Evolutionary conservation across 2,329 filamentous ascomycete species (phyloP).

Genomic region (Penicillium nordicum): DNA sequence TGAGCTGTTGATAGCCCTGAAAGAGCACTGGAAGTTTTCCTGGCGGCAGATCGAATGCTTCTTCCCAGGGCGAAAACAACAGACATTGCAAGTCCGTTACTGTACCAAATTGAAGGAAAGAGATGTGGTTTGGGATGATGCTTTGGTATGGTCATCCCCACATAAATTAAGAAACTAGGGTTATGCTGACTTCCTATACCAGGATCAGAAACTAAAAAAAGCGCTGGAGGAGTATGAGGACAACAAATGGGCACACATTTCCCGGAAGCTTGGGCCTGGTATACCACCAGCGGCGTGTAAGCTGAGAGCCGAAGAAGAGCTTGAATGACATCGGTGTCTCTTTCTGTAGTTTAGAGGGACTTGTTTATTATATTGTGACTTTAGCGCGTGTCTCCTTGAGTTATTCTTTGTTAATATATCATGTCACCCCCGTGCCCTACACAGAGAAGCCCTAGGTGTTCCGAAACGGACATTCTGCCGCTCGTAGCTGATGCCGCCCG

Average conservation of each 20-base stretch:
- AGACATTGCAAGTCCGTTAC: constrained; percentile 88
- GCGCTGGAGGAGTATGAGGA: constrained; percentile 43
- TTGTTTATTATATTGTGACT: not conserved
- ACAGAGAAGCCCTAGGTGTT: constrained; percentile 17
- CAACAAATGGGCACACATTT: constrained; percentile 89
- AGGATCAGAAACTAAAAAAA: constrained; percentile 40
- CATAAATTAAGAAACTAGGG: not conserved
- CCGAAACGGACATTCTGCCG: constrained; percentile 13
- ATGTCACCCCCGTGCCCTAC: constrained; percentile 11
- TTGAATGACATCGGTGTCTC: constrained; percentile 10
- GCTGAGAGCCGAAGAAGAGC: constrained; percentile 64
- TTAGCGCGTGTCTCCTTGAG: not conserved
- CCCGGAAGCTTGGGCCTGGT: constrained; percentile 84
- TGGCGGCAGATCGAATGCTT: constrained; percentile 99
- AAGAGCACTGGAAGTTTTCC: constrained; percentile 90
- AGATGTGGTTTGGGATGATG: constrained; percentile 88
- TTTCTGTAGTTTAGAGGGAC: not conserved
- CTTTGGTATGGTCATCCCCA: constrained; percentile 61
- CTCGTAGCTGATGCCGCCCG: constrained; percentile 2
- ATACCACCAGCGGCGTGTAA: constrained; percentile 85
- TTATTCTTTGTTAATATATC: not conserved
- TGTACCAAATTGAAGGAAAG: constrained; percentile 95
- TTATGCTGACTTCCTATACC: not conserved
- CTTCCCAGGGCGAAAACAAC: constrained; percentile 85
- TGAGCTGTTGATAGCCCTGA: constrained; percentile 79